Evolutionary conservation across 108 stramenopile species (phyloP), one percentile per base, ranked within the genome.

Genomic region (Cyclostephanos tholiformis): DNA sequence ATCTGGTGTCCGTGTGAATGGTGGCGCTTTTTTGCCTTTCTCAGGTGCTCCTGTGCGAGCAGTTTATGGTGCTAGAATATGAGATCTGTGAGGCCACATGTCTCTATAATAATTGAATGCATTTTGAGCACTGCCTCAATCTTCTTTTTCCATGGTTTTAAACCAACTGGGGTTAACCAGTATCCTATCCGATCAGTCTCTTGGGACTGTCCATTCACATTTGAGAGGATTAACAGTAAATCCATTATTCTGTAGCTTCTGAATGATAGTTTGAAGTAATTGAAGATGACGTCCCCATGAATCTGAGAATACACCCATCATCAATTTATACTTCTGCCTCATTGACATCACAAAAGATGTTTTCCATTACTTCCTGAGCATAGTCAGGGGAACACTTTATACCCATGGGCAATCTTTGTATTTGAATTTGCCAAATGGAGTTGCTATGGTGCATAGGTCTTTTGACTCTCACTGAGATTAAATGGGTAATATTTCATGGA

Each of bases 61-160:
- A 6, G 80, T 86, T n/a, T 79, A 50, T 26, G 74, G 85, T 41
- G 79, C 69, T 0, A 88, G 44, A 22, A 88, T 43, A 58, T 86
- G 81, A 7, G 85, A 74, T 14, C 85, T 62, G 12, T 67, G 6
- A 82, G 80, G n/a, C n/a, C n/a, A n/a, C n/a, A 44, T 84, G n/a
- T n/a, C n/a, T n/a, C n/a, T n/a, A n/a, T n/a, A n/a, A n/a, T n/a
- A n/a, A n/a, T n/a, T n/a, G n/a, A 49, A 58, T 84, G 53, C 41
- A 82, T 84, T 53, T 51, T 17, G 20, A 51, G 50, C n/a, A n/a
- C n/a, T n/a, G n/a, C n/a, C n/a, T n/a, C n/a, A n/a, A n/a, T n/a
- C n/a, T n/a, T n/a, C n/a, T 88, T 86, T 14, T 67, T 44, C 78
- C 83, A 86, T 0, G 85, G 83, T 43, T 82, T 84, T 4, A 86